A percentile compares a stretch with the other conserved stretches of the same genome.
Conservation (phyloP, 2,329 filamentous ascomycete genomes). For the Pochonia chlamydosporia region DNA sequence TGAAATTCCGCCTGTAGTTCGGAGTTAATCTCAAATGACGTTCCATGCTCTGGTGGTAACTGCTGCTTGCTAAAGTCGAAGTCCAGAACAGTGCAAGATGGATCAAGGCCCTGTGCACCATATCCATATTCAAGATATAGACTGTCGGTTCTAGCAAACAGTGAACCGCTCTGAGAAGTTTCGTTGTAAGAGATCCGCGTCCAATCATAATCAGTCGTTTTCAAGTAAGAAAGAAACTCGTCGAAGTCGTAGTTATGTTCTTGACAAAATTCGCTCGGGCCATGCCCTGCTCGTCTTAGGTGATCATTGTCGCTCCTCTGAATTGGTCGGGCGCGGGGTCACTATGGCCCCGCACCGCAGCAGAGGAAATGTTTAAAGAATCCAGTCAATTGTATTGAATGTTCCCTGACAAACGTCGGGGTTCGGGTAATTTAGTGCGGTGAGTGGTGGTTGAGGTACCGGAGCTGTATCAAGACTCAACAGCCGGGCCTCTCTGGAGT, state of each 20-base stretch:
- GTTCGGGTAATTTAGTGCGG: too few species aligned
- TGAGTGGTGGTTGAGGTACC: too few species aligned
- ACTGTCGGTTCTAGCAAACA: background rate
- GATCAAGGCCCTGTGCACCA: background rate
- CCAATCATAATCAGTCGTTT: background rate
- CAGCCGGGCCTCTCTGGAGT: too few species aligned
- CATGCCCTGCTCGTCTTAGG: too few species aligned
- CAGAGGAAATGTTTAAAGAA: background rate
- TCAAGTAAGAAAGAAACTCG: background rate
- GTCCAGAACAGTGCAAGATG: background rate
- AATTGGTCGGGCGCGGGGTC: too few species aligned
- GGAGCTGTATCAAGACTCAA: too few species aligned
- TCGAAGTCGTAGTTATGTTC: background rate
- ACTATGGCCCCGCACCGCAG: too few species aligned
- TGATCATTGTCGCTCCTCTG: background rate
- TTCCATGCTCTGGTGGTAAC: background rate
- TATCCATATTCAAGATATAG: background rate
- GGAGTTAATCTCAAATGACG: background rate
- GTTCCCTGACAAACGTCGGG: too few species aligned
- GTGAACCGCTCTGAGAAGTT: background rate
- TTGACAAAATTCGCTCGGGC: background rate
- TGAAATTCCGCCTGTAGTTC: background rate
- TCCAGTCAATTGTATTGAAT: too few species aligned
- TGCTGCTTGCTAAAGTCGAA: background rate
- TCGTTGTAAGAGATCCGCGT: background rate